phyloP scores from a whole-genome alignment of 805 yeast species.

The Schizosaccharomyces pombe region ASM294v3 CU329670.1:4500001-4500500 shows the following conservation, averaged over 20 bases:
- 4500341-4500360: too few relatives aligned
- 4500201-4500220: conserved; percentile 35
- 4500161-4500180: conserved; percentile 85
- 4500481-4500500: too few relatives aligned
- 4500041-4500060: conserved; percentile 53
- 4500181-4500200: conserved; percentile 51
- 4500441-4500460: too few relatives aligned
- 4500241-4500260: not conserved
- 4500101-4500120: conserved; percentile 69
- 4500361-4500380: too few relatives aligned
- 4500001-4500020: conserved; percentile 53
- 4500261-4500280: not conserved
- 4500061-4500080: conserved; percentile 68
- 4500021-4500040: conserved; percentile 34
- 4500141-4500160: conserved; percentile 63
- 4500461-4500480: too few relatives aligned
- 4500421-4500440: too few relatives aligned
- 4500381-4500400: too few relatives aligned
- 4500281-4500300: not conserved
- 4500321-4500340: too few relatives aligned
- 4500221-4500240: not conserved
- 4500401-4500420: too few relatives aligned
- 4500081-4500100: conserved; percentile 75
- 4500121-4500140: conserved; percentile 47
- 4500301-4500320: too few relatives aligned